Conservation (phyloP, 1,284 basidiomycete genomes). For the Microbotryum scabiosae region DNA sequence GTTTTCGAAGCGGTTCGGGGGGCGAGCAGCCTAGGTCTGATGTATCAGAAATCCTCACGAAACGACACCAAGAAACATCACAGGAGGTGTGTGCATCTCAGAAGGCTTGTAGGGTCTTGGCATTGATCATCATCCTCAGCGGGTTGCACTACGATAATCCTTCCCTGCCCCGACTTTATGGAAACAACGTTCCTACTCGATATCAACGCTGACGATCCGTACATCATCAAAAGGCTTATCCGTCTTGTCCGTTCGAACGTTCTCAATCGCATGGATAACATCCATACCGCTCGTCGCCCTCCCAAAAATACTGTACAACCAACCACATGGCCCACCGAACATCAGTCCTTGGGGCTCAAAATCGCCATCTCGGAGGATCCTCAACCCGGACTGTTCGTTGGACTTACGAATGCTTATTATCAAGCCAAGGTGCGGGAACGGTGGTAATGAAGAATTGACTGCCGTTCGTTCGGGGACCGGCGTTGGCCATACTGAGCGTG, state of each 20-base stretch:
- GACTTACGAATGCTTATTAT: slow-evolving; percentile 49
- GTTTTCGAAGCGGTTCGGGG: too few species aligned
- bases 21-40: too few species aligned
- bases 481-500: slow-evolving; percentile 99
- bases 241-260: slow-evolving; percentile 44
- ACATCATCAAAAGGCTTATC: slow-evolving; percentile 40
- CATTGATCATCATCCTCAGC: too few species aligned
- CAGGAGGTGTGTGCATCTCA: too few species aligned
- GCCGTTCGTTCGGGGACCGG: slow-evolving; percentile 83
- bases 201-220: slow-evolving; percentile 29
- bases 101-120: too few species aligned
- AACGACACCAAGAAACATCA: too few species aligned
- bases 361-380: background rate
- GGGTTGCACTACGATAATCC: too few species aligned
- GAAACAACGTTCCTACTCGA: slow-evolving; percentile 15
- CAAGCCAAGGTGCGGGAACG: slow-evolving; percentile 84
- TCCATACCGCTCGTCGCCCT: slow-evolving; percentile 48
- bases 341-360: too few species aligned
- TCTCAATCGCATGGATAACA: slow-evolving; percentile 72
- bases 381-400: background rate
- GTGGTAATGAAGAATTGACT: slow-evolving; percentile 98
- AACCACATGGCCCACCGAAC: background rate
- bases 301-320: slow-evolving; percentile 47
- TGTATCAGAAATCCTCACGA: too few species aligned
- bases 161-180: too few species aligned